Evolutionary conservation across 2,329 filamentous ascomycete species (phyloP).

Genomic region (Pseudogymnoascus sp.): DNA sequence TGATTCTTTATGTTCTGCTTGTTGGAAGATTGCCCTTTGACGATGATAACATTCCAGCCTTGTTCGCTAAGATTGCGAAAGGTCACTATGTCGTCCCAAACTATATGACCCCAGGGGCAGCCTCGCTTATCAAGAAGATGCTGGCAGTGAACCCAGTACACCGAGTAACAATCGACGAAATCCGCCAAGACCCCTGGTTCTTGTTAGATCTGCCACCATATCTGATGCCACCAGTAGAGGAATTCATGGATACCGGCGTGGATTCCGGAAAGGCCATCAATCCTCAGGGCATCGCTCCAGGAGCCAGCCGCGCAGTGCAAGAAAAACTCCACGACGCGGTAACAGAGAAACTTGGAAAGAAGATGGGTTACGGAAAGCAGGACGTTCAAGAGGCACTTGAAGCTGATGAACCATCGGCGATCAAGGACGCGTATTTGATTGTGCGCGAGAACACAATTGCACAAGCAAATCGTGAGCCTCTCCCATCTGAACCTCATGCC

Average conservation of each 20-base stretch:
- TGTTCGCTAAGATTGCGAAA: conserved; percentile 96
- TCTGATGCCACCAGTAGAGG: conserved; percentile 76
- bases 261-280: conserved; percentile 88
- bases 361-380: conserved; percentile 91
- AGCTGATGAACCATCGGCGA: conserved; percentile 87
- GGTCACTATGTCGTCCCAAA: conserved; percentile 87
- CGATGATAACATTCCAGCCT: conserved; percentile 92
- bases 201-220: conserved; percentile 77
- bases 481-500: background rate
- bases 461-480: conserved; percentile 71
- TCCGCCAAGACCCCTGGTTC: conserved; percentile 92
- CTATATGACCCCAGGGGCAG: conserved; percentile 81
- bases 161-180: conserved; percentile 87
- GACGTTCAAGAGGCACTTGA: conserved; percentile 92
- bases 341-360: conserved; percentile 91
- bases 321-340: conserved; percentile 88
- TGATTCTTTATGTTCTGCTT: conserved; percentile 77
- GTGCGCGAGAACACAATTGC: conserved; percentile 94
- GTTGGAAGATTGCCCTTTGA: conserved; percentile 86
- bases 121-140: conserved; percentile 81
- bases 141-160: conserved; percentile 91
- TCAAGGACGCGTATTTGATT: conserved; percentile 98
- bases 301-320: conserved; percentile 68
- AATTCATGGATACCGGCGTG: conserved; percentile 88
- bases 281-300: conserved; percentile 69